Evolutionary conservation across 2,329 filamentous ascomycete species (phyloP).

Genomic region (Kalmusia sp.): DNA sequence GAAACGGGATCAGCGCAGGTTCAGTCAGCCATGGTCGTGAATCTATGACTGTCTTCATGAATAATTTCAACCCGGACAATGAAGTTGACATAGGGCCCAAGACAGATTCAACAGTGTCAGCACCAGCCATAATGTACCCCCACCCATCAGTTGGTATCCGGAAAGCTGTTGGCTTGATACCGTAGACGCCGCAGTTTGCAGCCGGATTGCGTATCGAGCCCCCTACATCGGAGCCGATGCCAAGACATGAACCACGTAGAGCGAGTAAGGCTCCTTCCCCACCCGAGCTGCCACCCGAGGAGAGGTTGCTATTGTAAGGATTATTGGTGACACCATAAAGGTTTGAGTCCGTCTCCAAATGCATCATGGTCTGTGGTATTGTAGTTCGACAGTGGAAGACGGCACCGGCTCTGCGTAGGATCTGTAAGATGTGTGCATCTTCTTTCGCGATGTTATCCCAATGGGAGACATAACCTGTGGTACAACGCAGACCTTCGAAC

Average conservation of each 20-base stretch:
- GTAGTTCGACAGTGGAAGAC: slow-evolving; percentile 63
- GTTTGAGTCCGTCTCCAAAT: slow-evolving; percentile 60
- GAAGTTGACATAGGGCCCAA: slow-evolving; percentile 63
- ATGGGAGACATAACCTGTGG: slow-evolving; percentile 59
- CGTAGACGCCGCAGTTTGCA: slow-evolving; percentile 41
- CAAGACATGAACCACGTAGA: slow-evolving; percentile 59
- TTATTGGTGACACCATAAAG: slow-evolving; percentile 62
- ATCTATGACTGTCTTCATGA: slow-evolving; percentile 60
- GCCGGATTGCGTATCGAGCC: slow-evolving; percentile 33
- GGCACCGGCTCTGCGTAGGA: slow-evolving; percentile 57
- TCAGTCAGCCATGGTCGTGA: slow-evolving; percentile 64
- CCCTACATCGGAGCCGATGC: slow-evolving; percentile 49
- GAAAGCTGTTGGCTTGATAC: slow-evolving; percentile 52
- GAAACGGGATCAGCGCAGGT: slow-evolving; percentile 65
- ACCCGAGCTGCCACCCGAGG: slow-evolving; percentile 62
- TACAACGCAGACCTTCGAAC: slow-evolving; percentile 57
- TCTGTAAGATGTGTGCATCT: slow-evolving; percentile 57
- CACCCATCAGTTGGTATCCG: slow-evolving; percentile 54
- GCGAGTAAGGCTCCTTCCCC: slow-evolving; percentile 64
- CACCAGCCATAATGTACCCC: slow-evolving; percentile 52
- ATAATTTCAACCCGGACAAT: slow-evolving; percentile 60
- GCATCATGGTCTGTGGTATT: slow-evolving; percentile 62
- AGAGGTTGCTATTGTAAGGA: slow-evolving; percentile 60
- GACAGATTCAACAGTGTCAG: slow-evolving; percentile 56
- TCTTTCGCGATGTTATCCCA: slow-evolving; percentile 54